Base-by-base conservation (phyloP, 139 green algal genomes). In the Monoraphidium neglectum region DNA sequence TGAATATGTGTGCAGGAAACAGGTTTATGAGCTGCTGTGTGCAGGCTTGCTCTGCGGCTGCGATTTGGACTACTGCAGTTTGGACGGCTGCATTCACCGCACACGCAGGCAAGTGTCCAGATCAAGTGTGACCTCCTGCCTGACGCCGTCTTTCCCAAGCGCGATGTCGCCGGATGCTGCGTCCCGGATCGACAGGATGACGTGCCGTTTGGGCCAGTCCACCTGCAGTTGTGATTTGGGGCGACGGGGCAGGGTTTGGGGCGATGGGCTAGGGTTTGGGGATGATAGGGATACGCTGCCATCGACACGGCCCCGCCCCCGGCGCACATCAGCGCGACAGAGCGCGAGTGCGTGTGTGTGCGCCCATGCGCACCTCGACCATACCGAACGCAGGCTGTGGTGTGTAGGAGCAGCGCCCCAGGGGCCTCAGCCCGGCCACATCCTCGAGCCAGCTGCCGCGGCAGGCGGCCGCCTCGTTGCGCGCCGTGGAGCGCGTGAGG, bases 401-500 rank as follows among this genome's bases (percentile, higher is more conserved):
- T 8, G 84, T 70, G 66, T 83, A 83, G n/a, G 67, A 77, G 73
- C 83, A 89, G 23, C 28, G 38, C 12, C 85, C 87, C 53, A 83
- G 68, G 3, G 85, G 85, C 60, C 87, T 28, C 60, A 90, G 56
- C 26, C 87, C 87, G 36, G 75, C 46, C 23, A 80, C n/a, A 51
- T 92, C 84, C 63, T 89, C 80, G 0, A 65, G 59, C 60, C 78
- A 89, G 21, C 51, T 79, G 3, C 77, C 74, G 21, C 59, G 33
- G 74, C 82, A 86, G 1, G 57, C 38, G 30, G 43, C 26, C 28
- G 6, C 49, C 2, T 72, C 40, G 62, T 75, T 57, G 10, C 57
- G 30, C 13, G 83, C 86, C 8, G 86, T 91, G 47, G 51, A 76
- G 47, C 59, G 38, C 2, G 74, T 87, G 77, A 91, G 80, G 74